Evolutionary conservation across 2,329 filamentous ascomycete genomes (phyloP).

Genomic region (Knoxdaviesia capensis): DNA sequence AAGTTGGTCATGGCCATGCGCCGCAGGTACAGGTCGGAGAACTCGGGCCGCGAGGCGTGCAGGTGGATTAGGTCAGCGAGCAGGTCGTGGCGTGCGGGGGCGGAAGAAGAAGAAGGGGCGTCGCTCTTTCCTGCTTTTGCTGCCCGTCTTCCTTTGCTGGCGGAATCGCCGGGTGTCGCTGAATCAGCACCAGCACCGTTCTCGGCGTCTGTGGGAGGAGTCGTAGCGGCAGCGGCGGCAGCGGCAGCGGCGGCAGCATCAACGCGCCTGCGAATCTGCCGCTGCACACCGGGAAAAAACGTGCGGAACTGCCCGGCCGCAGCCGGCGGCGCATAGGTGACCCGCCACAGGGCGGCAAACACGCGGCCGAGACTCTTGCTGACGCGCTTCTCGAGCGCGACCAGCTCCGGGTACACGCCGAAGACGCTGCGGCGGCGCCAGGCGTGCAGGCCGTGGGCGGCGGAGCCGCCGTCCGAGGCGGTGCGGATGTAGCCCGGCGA

Average conservation of each 20-base stretch:
- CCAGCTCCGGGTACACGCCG: constrained; percentile 22
- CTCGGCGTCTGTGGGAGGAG: background rate
- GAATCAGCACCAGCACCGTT: too few relatives aligned
- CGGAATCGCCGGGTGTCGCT: too few relatives aligned
- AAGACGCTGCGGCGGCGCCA: constrained; percentile 33
- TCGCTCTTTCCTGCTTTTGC: too few relatives aligned
- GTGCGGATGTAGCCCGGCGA: constrained; percentile 24
- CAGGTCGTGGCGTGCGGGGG: constrained; percentile 18
- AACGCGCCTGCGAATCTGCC: too few relatives aligned
- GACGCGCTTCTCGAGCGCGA: constrained; percentile 18
- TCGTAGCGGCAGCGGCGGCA: background rate
- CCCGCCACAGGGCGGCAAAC: constrained; percentile 22
- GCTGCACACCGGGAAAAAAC: constrained; percentile 19
- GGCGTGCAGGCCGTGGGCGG: constrained; percentile 25
- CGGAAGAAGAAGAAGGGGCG: constrained; percentile 3
- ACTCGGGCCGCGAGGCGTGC: constrained; percentile 22
- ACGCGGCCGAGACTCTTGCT: constrained; percentile 15
- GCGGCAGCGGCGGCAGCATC: too few relatives aligned
- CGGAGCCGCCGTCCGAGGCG: constrained; percentile 23
- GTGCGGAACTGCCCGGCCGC: constrained; percentile 16
- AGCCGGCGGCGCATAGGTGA: constrained; percentile 22
- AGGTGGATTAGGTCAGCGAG: constrained; percentile 25
- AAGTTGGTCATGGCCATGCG: constrained; percentile 34
- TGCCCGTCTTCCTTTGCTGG: too few relatives aligned
- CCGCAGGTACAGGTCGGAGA: constrained; percentile 24